Percentiles rank a stretch among this genome's conserved stretches.
These are phyloP conservation scores for Aspergillus versicolor DNA, from an alignment of 2,329 filamentous ascomycete species.

Conservation along the genomic window DNA sequence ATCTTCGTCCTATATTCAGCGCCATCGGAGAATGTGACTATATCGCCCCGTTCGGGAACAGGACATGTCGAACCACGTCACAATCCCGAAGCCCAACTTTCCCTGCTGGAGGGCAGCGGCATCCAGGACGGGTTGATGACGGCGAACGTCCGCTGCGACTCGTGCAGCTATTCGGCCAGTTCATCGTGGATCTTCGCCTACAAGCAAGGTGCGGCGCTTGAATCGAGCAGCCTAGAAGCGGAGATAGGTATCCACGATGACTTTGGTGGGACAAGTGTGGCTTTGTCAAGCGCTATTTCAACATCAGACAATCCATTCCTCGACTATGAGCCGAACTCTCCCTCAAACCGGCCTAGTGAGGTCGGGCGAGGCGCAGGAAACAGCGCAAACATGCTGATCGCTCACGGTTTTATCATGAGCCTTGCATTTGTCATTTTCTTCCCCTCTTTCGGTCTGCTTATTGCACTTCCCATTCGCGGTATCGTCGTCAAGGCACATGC, in stretches of 20 bases:
- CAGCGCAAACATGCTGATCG: conserved; percentile 4
- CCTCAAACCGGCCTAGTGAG: background rate
- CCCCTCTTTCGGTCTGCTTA: conserved; percentile 23
- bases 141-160: conserved; percentile 55
- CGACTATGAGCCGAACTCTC: conserved; percentile 11
- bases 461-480: conserved; percentile 11
- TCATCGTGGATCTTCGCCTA: conserved; percentile 32
- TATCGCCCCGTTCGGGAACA: conserved; percentile 56
- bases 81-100: conserved; percentile 45
- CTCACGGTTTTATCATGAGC: conserved; percentile 28
- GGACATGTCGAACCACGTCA: conserved; percentile 53
- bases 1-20: conserved; percentile 63
- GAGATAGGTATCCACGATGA: conserved; percentile 25
- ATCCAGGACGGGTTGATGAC: conserved; percentile 54
- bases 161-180: conserved; percentile 15
- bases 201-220: conserved; percentile 22
- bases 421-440: conserved; percentile 26
- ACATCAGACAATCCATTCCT: conserved; percentile 23
- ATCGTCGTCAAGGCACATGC: conserved; percentile 16
- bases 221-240: conserved; percentile 20
- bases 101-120: conserved; percentile 60
- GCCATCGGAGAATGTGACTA: conserved; percentile 55
- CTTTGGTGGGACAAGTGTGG: conserved; percentile 19
- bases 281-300: conserved; percentile 21
- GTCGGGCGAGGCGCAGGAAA: background rate